Evolutionary conservation across 352 stramenopile species (phyloP), one percentile per base, ranked within the genome.

Genomic region (Pythium sukuiense): DNA sequence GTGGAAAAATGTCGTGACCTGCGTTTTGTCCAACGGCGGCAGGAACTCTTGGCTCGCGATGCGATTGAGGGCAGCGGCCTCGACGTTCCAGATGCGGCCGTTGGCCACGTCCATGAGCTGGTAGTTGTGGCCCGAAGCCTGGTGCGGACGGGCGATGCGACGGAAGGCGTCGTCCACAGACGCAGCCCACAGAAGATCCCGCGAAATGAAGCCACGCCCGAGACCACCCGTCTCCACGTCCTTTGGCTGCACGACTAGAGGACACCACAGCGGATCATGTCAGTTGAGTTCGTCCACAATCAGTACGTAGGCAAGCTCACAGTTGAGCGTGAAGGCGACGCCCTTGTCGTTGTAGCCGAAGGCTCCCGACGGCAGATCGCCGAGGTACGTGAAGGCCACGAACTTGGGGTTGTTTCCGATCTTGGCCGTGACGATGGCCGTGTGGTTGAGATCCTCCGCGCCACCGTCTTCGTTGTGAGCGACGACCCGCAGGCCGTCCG

Each of bases 321-420:
- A 92, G 62, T 92, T 92, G 59, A 92, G 79, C 24, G 84, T 90
- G 72, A 92, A 90, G 8, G 75, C 84, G 59, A 92, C 50, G 55
- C 81, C 84, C 16, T 85, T 77, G 41, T 78, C 72, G 33, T 92
- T 92, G 62, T 86, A 87, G 6, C 81, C 84, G 54, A 92, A 92
- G 1, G 84, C 84, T 1, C 84, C 84, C 12, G 81, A 87, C 0
- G 84, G 84, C 29, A 92, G 67, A 58, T 92, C 84, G 0, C 84
- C 82, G 13, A 90, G 63, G 64, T 92, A 92, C 55, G 84, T 92
- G 63, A 76, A 90, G 13, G 79, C 84, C 27, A 90, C 79, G 58
- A 92, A 92, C 60, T 77, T 80, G 1, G 80, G 77, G 18, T 74
- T 64, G 32, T 72, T 32, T 0, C 68, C 76, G 68, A 92, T 89